phyloP scores from a whole-genome alignment of 768 basidiomycete genomes.

The Daedaleopsis nitida region DNA sequence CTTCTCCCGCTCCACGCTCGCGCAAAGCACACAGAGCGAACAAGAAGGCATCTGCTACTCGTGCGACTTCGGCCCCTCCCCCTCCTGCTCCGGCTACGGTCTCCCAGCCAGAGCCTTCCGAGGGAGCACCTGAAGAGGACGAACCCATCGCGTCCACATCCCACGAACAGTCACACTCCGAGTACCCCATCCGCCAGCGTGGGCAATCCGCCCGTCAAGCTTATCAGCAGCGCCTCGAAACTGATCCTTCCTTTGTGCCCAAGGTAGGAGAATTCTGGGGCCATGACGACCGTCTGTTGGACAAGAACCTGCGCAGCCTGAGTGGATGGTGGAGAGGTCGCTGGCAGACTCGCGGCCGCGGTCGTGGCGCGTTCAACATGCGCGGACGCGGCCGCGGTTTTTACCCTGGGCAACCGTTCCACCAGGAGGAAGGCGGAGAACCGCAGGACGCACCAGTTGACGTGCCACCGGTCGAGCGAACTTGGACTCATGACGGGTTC shows the following conservation, averaged over 20 bases:
- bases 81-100: slow-evolving; percentile 31
- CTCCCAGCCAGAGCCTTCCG: slow-evolving; percentile 22
- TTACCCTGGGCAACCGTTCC: slow-evolving; percentile 25
- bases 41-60: slow-evolving; percentile 35
- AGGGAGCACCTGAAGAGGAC: slow-evolving; percentile 28
- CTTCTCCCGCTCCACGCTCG: slow-evolving; percentile 20
- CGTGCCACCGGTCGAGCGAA: slow-evolving; percentile 62
- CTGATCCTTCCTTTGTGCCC: slow-evolving; percentile 87
- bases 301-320: slow-evolving; percentile 78
- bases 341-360: slow-evolving; percentile 72
- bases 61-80: slow-evolving; percentile 36
- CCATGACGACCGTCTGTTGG: slow-evolving; percentile 87
- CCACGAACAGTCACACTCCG: slow-evolving; percentile 30
- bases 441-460: slow-evolving; percentile 27
- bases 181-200: slow-evolving; percentile 38
- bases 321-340: slow-evolving; percentile 88
- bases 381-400: slow-evolving; percentile 62
- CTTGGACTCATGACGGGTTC: slow-evolving; percentile 87
- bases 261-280: slow-evolving; percentile 94
- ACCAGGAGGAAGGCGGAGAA: slow-evolving; percentile 20
- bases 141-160: slow-evolving; percentile 45
- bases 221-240: slow-evolving; percentile 80
- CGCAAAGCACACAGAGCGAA: slow-evolving; percentile 28
- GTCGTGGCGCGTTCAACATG: slow-evolving; percentile 47
- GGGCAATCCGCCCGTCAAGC: slow-evolving; percentile 78